Evolutionary conservation across 2,329 filamentous ascomycete genomes (phyloP).

Genomic region (Arachnomyces sp.): DNA sequence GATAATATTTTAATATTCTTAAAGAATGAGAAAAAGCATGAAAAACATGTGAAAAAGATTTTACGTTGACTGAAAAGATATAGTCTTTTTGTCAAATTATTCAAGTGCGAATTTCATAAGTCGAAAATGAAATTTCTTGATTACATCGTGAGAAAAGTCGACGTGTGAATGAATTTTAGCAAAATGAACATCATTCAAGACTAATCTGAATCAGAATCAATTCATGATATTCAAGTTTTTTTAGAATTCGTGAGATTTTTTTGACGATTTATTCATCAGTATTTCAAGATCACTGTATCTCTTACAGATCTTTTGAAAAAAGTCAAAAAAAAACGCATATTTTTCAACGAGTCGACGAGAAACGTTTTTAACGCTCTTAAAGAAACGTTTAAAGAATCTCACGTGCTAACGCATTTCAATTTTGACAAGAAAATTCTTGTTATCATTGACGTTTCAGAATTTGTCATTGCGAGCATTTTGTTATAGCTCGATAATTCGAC

Average conservation of each 20-base stretch:
- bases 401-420: constrained; percentile 16
- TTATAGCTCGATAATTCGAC: constrained; percentile 14
- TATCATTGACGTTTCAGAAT: constrained; percentile 18
- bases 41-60: constrained; percentile 4
- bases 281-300: constrained; percentile 12
- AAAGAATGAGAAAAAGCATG: constrained; percentile 2
- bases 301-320: constrained; percentile 12
- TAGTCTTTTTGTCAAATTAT: constrained; percentile 6
- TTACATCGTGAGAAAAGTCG: constrained; percentile 9
- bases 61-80: constrained; percentile 3
- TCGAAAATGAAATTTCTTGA: constrained; percentile 11
- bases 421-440: constrained; percentile 10
- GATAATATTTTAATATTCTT: constrained; percentile 6
- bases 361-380: constrained; percentile 10
- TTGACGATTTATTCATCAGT: constrained; percentile 21
- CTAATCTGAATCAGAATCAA: constrained; percentile 16
- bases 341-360: constrained; percentile 10
- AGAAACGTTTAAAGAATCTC: constrained; percentile 12
- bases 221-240: no score
- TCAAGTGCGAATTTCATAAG: constrained; percentile 12
- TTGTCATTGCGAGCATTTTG: constrained; percentile 8
- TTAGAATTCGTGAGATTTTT: constrained; percentile 29
- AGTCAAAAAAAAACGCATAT: neutral
- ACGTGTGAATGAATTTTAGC: constrained; percentile 13
- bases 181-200: constrained; percentile 13